Base-by-base conservation (phyloP, 2,329 filamentous ascomycete genomes). In the Paracoccidioides lutzii region DNA sequence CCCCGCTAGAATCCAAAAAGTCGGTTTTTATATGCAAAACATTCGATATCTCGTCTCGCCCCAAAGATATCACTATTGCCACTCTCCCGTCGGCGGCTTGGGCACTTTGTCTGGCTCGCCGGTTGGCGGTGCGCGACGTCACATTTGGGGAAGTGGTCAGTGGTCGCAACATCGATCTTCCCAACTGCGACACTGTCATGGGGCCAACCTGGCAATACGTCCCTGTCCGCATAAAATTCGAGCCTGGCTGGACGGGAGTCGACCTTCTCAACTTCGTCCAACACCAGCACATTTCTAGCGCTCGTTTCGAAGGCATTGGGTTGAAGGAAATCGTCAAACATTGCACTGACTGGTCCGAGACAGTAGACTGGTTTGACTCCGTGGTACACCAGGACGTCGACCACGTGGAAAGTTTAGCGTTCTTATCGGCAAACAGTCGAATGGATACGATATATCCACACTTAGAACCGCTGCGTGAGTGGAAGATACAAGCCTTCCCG, bases 141-240 rank as follows among this genome's bases (percentile, higher is more conserved):
- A 73, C 78, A 3, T 83, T 84, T 59, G 81, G 81, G 53, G 78
- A 81, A 62, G 80, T 84, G 1, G 79, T 81, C 14, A 80, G 76
- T 48, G 81, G 82, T 0, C 78, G 81, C 51, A 80, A 78, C 63
- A 75, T 79, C 38, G 77, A 77, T 59, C 69, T 81, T 1, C 66
- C 73, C 14, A 70, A 71, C 58, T 74, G 75, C 8, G 77, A 81
- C 57, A 66, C 70, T 43, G 76, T 83, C 55, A 73, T 78, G 49
- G 82, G 82, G 0, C 81, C 81, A 0, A 81, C 78, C 55, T 83
- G 80, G 76, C 80, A 84, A 62, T 82, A 82, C 65, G 74, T 81
- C 1, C 81, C 81, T 1, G 73, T 83, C 40, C 76, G 81, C 10
- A 74, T 83, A 10, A 68, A 68, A 33, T 78, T 84, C 62, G 67